phyloP scores from a whole-genome alignment of 495 filamentous ascomycete species.

The Pyrenopolyporus hunteri region DNA sequence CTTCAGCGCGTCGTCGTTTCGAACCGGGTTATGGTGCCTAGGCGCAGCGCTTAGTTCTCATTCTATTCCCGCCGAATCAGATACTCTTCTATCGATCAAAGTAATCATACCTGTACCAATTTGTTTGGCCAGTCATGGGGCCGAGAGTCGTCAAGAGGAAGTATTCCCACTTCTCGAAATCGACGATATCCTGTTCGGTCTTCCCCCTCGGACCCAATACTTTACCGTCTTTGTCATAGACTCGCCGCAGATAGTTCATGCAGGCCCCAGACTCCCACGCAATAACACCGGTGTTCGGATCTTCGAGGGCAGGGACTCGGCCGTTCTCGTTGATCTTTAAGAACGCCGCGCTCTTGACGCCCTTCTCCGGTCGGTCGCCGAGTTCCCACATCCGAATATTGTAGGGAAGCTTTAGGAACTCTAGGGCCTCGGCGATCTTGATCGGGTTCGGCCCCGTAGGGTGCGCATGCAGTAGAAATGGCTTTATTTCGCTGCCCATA shows the following conservation, averaged over 20 bases:
- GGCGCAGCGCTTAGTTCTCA: conserved; percentile 23
- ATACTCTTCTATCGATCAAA: too few species aligned
- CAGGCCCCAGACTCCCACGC: conserved; percentile 64
- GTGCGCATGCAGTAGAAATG: conserved; percentile 47
- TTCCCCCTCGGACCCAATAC: conserved; percentile 56
- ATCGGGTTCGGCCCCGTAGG: conserved; percentile 63
- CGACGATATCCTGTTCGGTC: conserved; percentile 45
- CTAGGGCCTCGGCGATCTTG: conserved; percentile 65
- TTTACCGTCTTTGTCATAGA: conserved; percentile 61
- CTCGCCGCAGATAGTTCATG: conserved; percentile 66
- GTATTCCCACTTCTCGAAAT: conserved; percentile 63
- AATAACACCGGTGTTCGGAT: conserved; percentile 47
- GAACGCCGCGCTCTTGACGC: conserved; percentile 60
- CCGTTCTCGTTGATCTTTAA: conserved; percentile 67
- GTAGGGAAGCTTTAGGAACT: conserved; percentile 63
- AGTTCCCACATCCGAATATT: conserved; percentile 38
- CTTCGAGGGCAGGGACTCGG: conserved; percentile 54
- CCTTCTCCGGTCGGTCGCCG: conserved; percentile 36
- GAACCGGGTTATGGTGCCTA: conserved; percentile 54
- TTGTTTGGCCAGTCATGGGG: neutral
- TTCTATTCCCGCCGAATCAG: too few species aligned
- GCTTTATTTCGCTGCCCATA: neutral
- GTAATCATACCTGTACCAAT: neutral
- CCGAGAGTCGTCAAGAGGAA: conserved; percentile 54
- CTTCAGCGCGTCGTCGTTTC: conserved; percentile 57